These are phyloP conservation scores for Sporothrix phasma DNA, from an alignment of 2,329 filamentous ascomycete species.

Conservation along the genomic window DNA sequence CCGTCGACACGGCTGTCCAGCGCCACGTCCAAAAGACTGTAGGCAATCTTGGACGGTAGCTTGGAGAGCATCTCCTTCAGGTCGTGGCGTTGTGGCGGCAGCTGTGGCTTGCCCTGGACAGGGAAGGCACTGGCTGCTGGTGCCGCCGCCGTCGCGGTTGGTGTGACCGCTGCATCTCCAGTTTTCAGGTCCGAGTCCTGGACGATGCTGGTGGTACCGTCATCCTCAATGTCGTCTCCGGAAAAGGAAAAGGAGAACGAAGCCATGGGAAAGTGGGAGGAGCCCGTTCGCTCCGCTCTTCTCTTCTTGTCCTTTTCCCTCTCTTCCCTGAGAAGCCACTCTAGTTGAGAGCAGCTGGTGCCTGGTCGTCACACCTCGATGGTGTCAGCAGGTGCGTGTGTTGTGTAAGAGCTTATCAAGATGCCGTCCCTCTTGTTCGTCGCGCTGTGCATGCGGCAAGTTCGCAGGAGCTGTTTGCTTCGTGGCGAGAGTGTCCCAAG, in stretches of 20 bases:
- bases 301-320: background rate
- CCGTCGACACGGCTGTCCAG: slow-evolving; percentile 31
- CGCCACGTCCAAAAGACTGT: slow-evolving; percentile 49
- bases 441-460: background rate
- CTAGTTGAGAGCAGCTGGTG: background rate
- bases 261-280: slow-evolving; percentile 18
- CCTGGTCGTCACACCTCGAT: background rate
- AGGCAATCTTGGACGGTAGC: slow-evolving; percentile 67
- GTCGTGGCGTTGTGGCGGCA: slow-evolving; percentile 44
- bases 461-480: background rate
- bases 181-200: slow-evolving; percentile 7
- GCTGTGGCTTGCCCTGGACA: slow-evolving; percentile 49
- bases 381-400: background rate
- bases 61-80: slow-evolving; percentile 41
- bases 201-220: slow-evolving; percentile 8
- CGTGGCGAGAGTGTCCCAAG: background rate
- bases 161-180: slow-evolving; percentile 11
- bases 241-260: slow-evolving; percentile 46
- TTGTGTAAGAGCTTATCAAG: slow-evolving; percentile 9
- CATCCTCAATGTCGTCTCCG: slow-evolving; percentile 53
- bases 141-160: slow-evolving; percentile 3
- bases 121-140: slow-evolving; percentile 44
- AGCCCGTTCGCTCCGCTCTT: background rate
- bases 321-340: too few species aligned
- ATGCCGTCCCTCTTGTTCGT: background rate